phyloP scores from a whole-genome alignment of 805 yeast species.

The Hanseniaspora occidentalis region DNA sequence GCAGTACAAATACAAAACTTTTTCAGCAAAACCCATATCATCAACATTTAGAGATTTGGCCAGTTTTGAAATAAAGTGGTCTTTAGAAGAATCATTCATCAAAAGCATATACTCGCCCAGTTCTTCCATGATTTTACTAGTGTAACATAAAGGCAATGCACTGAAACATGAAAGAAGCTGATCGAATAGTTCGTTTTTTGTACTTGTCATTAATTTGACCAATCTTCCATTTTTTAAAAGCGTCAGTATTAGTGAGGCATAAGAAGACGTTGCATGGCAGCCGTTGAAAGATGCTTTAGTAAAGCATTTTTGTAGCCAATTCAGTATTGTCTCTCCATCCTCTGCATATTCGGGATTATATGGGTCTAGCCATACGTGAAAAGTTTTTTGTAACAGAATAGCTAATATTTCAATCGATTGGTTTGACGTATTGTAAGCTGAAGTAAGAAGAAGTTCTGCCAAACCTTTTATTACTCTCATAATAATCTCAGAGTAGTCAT shows the following conservation, averaged over 20 bases:
- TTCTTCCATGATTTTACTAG: constrained; percentile 4
- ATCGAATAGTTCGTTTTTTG: constrained; percentile 19
- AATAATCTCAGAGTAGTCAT: not conserved
- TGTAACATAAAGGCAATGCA: constrained; percentile 8
- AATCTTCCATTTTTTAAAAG: constrained; percentile 19
- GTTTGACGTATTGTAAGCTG: constrained; percentile 14
- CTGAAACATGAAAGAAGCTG: constrained; percentile 11
- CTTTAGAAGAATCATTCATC: constrained; percentile 18
- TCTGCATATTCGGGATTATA: constrained; percentile 19
- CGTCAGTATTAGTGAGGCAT: constrained; percentile 24
- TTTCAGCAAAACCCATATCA: not conserved
- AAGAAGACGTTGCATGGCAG: constrained; percentile 20
- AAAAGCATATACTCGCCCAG: constrained; percentile 12
- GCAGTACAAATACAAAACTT: constrained; percentile 2
- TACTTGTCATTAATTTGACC: constrained; percentile 13
- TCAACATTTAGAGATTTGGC: constrained; percentile 12
- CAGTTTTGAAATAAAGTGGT: constrained; percentile 19
- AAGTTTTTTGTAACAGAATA: constrained; percentile 10
- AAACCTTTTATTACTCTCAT: not conserved
- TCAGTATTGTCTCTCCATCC: constrained; percentile 36
- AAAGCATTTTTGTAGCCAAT: constrained; percentile 32
- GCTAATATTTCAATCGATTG: constrained; percentile 11
- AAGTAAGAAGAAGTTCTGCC: not conserved
- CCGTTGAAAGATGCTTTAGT: constrained; percentile 31
- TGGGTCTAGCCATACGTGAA: constrained; percentile 18